These are phyloP conservation scores for bread wheat (Triticum aestivum) DNA, from an alignment of 176 grass and related monocot genomes.

Conservation along the genomic window DNA sequence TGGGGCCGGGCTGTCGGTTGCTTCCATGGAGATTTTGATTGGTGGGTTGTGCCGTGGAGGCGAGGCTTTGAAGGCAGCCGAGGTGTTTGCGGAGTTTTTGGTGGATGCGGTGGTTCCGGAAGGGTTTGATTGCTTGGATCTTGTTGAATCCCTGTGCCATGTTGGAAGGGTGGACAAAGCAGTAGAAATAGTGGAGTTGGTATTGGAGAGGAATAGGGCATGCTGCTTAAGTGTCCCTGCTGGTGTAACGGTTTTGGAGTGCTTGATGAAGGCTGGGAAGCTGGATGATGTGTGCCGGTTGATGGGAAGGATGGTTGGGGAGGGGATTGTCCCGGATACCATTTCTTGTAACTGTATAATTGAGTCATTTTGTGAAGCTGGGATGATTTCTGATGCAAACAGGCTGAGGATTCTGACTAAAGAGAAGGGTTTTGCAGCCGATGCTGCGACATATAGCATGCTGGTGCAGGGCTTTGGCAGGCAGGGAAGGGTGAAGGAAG, in stretches of 20 bases:
- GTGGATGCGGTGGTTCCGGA: slow-evolving; percentile 46
- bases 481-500: slow-evolving; percentile 62
- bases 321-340: slow-evolving; percentile 51
- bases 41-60: slow-evolving; percentile 47
- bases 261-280: slow-evolving; percentile 38
- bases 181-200: slow-evolving; percentile 47
- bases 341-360: slow-evolving; percentile 65
- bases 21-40: slow-evolving; percentile 67
- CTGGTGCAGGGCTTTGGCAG: slow-evolving; percentile 71
- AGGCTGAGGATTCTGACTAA: slow-evolving; percentile 41
- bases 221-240: slow-evolving; percentile 48
- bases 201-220: slow-evolving; percentile 40
- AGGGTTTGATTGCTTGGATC: slow-evolving; percentile 57
- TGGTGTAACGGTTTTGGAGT: slow-evolving; percentile 57
- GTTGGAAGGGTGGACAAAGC: slow-evolving; percentile 42
- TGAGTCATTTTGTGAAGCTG: slow-evolving; percentile 57
- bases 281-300: slow-evolving; percentile 45
- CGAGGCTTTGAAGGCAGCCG: slow-evolving; percentile 35
- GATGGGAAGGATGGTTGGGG: slow-evolving; percentile 53
- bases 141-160: slow-evolving; percentile 54
- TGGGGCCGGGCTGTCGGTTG: slow-evolving; percentile 44
- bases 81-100: slow-evolving; percentile 57
- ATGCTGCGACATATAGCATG: slow-evolving; percentile 53
- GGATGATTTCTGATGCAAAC: slow-evolving; percentile 51
- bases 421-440: slow-evolving; percentile 54